Conservation (phyloP, 1,139 yeast genomes). For the Yamadazyma atlantica region DNA sequence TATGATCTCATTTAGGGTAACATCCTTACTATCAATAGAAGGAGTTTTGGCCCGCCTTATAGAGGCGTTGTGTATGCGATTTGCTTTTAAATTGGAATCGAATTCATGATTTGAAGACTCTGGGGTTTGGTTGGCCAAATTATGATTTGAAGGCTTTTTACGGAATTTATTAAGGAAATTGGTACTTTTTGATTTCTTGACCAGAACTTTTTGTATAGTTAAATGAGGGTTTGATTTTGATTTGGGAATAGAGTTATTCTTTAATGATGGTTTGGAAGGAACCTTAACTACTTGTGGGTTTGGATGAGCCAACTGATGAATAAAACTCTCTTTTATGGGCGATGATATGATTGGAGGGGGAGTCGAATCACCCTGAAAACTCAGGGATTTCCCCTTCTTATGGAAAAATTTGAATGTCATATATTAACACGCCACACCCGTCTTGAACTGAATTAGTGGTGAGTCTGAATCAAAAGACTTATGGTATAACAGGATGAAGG, state of each 20-base stretch:
- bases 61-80: not conserved
- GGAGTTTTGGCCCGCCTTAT: not conserved
- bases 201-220: not conserved
- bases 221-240: slow-evolving; percentile 2
- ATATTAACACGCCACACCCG: not conserved
- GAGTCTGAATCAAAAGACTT: too few relatives aligned
- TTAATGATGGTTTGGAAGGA: not conserved
- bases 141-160: slow-evolving; percentile 1
- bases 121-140: not conserved
- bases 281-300: slow-evolving; percentile 3
- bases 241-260: too few relatives aligned
- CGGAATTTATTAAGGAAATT: slow-evolving; percentile 8
- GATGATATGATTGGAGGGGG: not conserved
- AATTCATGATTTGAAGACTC: not conserved
- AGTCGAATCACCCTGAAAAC: too few relatives aligned
- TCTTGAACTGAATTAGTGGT: too few relatives aligned
- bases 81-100: not conserved
- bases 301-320: slow-evolving; percentile 3
- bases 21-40: slow-evolving; percentile 4
- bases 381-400: not conserved
- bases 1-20: slow-evolving; percentile 5
- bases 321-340: not conserved
- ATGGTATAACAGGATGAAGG: too few relatives aligned
- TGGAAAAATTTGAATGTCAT: slow-evolving; percentile 2
- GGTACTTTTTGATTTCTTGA: slow-evolving; percentile 7